Evolutionary conservation across 1,284 basidiomycete species (phyloP).

Genomic region (Lignosus rhinocerotis): DNA sequence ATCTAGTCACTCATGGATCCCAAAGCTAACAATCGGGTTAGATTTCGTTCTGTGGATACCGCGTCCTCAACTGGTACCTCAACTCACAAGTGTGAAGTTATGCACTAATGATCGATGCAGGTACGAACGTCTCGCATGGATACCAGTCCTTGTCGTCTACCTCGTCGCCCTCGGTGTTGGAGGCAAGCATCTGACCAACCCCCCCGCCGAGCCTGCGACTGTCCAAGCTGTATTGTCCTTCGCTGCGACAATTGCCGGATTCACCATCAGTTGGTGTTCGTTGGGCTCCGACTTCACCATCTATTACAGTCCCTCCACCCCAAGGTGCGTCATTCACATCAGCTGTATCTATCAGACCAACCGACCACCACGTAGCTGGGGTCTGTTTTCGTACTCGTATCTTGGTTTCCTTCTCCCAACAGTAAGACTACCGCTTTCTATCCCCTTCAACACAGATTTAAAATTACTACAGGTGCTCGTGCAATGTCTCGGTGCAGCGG

Average conservation of each 20-base stretch:
- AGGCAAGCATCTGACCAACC: slow-evolving; percentile 59
- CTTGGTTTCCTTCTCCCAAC: slow-evolving; percentile 74
- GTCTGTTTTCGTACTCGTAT: slow-evolving; percentile 75
- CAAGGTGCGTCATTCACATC: slow-evolving; percentile 43
- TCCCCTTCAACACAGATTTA: neutral
- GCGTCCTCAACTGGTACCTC: slow-evolving; percentile 64
- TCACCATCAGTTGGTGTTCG: slow-evolving; percentile 66
- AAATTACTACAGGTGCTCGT: slow-evolving; percentile 44
- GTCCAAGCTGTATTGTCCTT: slow-evolving; percentile 59
- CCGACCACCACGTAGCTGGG: slow-evolving; percentile 44
- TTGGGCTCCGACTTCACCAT: slow-evolving; percentile 75
- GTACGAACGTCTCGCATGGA: slow-evolving; percentile 79
- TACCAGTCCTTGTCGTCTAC: slow-evolving; percentile 78
- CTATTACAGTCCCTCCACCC: slow-evolving; percentile 59
- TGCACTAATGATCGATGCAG: slow-evolving; percentile 32
- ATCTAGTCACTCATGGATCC: too few relatives aligned
- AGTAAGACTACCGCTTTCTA: slow-evolving; percentile 37
- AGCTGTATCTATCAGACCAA: neutral
- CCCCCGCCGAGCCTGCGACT: slow-evolving; percentile 50
- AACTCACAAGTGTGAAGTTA: neutral
- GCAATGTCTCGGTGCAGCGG: slow-evolving; percentile 79
- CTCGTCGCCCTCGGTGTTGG: slow-evolving; percentile 76
- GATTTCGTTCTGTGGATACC: slow-evolving; percentile 82
- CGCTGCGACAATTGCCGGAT: slow-evolving; percentile 72
- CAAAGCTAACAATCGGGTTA: slow-evolving; percentile 22